These are phyloP conservation scores for Colletotrichum sp. DNA, from an alignment of 2,329 filamentous ascomycete genomes.

Conservation along the genomic window DNA sequence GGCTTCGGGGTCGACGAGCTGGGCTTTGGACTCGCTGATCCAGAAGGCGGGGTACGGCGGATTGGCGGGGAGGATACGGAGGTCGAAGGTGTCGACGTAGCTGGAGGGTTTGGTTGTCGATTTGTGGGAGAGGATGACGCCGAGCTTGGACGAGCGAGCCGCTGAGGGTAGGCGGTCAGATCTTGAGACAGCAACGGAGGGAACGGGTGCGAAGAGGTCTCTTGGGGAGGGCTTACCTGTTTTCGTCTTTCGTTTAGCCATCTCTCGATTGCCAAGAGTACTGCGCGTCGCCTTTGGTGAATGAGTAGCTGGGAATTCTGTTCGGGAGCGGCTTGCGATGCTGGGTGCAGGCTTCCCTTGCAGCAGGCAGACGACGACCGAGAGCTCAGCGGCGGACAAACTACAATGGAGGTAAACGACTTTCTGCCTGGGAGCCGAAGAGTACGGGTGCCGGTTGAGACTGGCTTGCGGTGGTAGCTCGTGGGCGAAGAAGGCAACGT, in stretches of 20 bases:
- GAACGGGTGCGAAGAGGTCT: background rate
- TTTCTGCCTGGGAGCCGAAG: background rate
- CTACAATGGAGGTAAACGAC: accelerated
- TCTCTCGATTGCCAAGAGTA: background rate
- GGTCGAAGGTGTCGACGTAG: background rate
- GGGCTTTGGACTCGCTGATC: background rate
- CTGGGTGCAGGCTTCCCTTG: background rate
- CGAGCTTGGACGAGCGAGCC: background rate
- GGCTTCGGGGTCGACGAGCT: background rate
- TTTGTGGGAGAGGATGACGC: background rate
- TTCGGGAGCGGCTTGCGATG: background rate
- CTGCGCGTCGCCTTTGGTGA: background rate
- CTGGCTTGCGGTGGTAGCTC: background rate
- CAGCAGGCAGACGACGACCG: background rate
- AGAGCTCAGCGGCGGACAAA: background rate
- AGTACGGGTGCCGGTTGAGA: background rate
- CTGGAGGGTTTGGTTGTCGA: background rate
- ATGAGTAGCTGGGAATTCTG: background rate
- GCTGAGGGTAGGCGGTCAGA: background rate
- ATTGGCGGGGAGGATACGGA: background rate
- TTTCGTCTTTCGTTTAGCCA: background rate
- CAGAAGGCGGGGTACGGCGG: background rate
- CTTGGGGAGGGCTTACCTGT: background rate
- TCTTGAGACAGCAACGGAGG: background rate
- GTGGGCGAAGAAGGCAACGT: background rate